A percentile compares a stretch with the other conserved stretches of the same genome.
phyloP scores from a whole-genome alignment of 1,284 basidiomycete species.

The Hemileia vastatrix region DNA sequence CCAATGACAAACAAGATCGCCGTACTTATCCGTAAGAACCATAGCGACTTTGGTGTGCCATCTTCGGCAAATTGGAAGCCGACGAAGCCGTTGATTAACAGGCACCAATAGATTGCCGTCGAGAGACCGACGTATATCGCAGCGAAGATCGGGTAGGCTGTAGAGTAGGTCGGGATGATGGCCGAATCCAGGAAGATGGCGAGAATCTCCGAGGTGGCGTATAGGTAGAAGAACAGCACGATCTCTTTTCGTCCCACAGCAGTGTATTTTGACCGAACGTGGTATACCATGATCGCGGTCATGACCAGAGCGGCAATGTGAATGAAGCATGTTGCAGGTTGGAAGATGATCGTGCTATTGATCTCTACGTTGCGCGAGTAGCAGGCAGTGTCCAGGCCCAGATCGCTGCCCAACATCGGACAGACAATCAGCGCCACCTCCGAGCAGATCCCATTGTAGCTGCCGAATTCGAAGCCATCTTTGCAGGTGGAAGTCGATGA shows the following conservation, averaged over 20 bases:
- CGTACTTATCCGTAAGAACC: slow-evolving; percentile 60
- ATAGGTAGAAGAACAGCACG: slow-evolving; percentile 94
- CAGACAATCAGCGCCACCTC: slow-evolving; percentile 86
- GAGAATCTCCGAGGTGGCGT: slow-evolving; percentile 78
- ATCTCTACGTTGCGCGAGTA: slow-evolving; percentile 95
- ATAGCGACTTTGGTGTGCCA: slow-evolving; percentile 86
- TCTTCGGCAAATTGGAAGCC: slow-evolving; percentile 99
- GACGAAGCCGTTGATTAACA: slow-evolving; percentile 93
- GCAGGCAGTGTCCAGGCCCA: slow-evolving; percentile 85
- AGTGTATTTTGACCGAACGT: slow-evolving; percentile 94
- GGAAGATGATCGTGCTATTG: slow-evolving; percentile 84
- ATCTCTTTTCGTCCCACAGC: slow-evolving; percentile 97
- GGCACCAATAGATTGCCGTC: slow-evolving; percentile 74
- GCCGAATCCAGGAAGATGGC: slow-evolving; percentile 94
- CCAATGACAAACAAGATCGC: slow-evolving; percentile 34
- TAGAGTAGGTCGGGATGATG: slow-evolving; percentile 81
- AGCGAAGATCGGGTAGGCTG: slow-evolving; percentile 78
- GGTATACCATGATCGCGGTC: slow-evolving; percentile 98
- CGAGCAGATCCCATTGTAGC: slow-evolving; percentile 78
- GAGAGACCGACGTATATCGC: slow-evolving; percentile 88
- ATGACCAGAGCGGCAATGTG: slow-evolving; percentile 97
- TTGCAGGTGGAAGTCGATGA: too few species aligned
- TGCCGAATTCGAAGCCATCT: slow-evolving; percentile 43
- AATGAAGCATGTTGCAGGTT: slow-evolving; percentile 77
- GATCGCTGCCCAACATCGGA: slow-evolving; percentile 58